These are phyloP conservation scores for Syzygium grande DNA, from an alignment of 345 rosid species.

Conservation along the genomic window DNA sequence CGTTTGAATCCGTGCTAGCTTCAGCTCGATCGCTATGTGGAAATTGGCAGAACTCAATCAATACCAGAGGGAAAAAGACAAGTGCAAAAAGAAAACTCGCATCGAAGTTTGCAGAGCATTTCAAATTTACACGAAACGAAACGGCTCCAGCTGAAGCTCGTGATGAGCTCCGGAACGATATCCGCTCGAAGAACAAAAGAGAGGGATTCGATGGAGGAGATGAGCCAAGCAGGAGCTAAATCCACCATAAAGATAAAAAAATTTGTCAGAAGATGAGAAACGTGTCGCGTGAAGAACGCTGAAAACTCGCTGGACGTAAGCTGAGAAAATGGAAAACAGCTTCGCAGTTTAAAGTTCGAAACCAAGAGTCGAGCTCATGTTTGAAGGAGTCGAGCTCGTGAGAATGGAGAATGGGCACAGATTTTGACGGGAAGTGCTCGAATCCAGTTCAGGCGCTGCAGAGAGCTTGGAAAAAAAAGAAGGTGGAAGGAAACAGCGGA, in stretches of 20 bases:
- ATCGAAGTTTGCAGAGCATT: neutral
- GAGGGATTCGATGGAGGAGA: neutral
- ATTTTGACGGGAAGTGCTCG: neutral
- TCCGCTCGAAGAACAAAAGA: neutral
- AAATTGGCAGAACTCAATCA: neutral
- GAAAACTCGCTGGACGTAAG: neutral
- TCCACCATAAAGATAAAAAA: neutral
- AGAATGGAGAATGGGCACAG: neutral
- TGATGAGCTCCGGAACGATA: neutral
- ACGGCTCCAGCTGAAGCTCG: neutral
- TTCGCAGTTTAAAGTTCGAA: neutral
- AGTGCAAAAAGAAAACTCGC: neutral
- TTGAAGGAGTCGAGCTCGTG: neutral
- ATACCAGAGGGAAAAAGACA: neutral
- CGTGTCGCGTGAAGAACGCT: neutral
- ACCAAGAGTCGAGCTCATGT: neutral
- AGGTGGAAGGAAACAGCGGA: neutral
- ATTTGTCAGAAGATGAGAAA: neutral
- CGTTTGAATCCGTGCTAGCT: neutral
- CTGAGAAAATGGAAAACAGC: neutral
- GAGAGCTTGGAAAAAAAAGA: neutral
- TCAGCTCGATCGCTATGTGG: neutral
- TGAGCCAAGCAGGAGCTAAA: neutral
- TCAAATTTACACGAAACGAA: neutral
- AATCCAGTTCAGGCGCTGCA: neutral